These are phyloP conservation scores for Diaporthe capsici DNA, from an alignment of 2,329 filamentous ascomycete species.

Conservation along the genomic window DNA sequence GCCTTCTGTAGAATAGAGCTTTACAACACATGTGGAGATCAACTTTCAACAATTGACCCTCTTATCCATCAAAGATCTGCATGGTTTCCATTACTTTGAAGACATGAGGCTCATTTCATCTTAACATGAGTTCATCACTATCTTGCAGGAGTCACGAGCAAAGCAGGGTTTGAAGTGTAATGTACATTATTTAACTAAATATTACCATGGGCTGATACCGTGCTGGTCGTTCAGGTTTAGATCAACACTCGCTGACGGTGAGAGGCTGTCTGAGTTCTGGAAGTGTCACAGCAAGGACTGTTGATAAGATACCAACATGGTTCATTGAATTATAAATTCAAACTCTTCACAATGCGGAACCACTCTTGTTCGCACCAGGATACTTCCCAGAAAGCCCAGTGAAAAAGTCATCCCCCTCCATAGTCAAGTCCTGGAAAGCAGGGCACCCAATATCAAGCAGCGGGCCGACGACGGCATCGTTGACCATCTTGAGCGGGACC, in stretches of 20 bases:
- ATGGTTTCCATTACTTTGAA: not conserved
- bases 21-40: too few relatives aligned
- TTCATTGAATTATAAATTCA: not conserved
- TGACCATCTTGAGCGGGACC: slow-evolving; percentile 51
- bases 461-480: slow-evolving; percentile 49
- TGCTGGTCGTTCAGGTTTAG: not conserved
- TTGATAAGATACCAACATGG: not conserved
- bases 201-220: not conserved
- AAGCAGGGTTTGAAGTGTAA: not conserved
- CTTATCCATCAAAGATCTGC: too few relatives aligned
- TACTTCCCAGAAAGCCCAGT: slow-evolving; percentile 21
- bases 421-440: slow-evolving; percentile 48
- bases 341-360: not conserved
- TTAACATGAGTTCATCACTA: not conserved
- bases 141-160: too few relatives aligned
- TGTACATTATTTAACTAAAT: not conserved
- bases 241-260: too few relatives aligned
- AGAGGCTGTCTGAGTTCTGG: too few relatives aligned
- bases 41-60: too few relatives aligned
- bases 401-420: slow-evolving; percentile 44
- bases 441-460: slow-evolving; percentile 49
- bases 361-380: slow-evolving; percentile 22
- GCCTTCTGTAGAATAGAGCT: too few relatives aligned
- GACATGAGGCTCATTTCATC: not conserved
- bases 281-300: not conserved